phyloP scores from a whole-genome alignment of 768 basidiomycete species.

The Psilocybe tampanensis region DNA sequence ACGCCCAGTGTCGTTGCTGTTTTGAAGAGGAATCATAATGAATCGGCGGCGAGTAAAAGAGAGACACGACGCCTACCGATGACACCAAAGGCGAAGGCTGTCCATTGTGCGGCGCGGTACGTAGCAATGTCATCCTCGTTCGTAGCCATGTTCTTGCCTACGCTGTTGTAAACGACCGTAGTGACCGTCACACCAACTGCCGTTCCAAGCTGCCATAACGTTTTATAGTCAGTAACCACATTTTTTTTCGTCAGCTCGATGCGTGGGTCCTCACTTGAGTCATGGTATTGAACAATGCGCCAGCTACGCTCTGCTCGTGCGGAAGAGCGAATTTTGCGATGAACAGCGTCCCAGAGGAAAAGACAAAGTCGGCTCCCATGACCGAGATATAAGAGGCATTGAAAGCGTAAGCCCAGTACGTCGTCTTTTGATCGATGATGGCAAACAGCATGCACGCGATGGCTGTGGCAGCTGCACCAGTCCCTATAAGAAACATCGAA shows the following conservation, averaged over 20 bases:
- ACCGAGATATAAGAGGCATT: slow-evolving; percentile 66
- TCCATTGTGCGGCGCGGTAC: slow-evolving; percentile 71
- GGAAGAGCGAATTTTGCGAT: slow-evolving; percentile 67
- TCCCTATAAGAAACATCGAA: slow-evolving; percentile 4
- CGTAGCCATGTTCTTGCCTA: slow-evolving; percentile 32
- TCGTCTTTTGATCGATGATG: slow-evolving; percentile 52
- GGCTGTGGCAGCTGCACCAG: slow-evolving; percentile 62
- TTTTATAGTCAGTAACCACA: not conserved
- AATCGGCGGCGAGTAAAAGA: not conserved
- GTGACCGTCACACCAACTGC: slow-evolving; percentile 71
- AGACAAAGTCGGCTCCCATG: slow-evolving; percentile 80
- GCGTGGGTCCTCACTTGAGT: slow-evolving; percentile 49
- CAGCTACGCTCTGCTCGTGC: slow-evolving; percentile 76
- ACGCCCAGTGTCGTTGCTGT: slow-evolving; percentile 25
- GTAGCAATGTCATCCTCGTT: slow-evolving; percentile 43
- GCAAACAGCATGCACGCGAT: slow-evolving; percentile 68
- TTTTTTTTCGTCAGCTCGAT: too few species aligned
- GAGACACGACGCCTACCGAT: slow-evolving; percentile 45
- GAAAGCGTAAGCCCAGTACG: slow-evolving; percentile 81
- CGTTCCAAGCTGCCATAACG: slow-evolving; percentile 55
- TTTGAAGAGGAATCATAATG: not conserved
- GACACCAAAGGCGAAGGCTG: slow-evolving; percentile 59
- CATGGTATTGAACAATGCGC: slow-evolving; percentile 80
- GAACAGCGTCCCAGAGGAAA: slow-evolving; percentile 71
- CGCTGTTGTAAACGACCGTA: slow-evolving; percentile 69